These are phyloP conservation scores for Daedalea quercina DNA, from an alignment of 768 basidiomycete species.

Conservation along the genomic window DNA sequence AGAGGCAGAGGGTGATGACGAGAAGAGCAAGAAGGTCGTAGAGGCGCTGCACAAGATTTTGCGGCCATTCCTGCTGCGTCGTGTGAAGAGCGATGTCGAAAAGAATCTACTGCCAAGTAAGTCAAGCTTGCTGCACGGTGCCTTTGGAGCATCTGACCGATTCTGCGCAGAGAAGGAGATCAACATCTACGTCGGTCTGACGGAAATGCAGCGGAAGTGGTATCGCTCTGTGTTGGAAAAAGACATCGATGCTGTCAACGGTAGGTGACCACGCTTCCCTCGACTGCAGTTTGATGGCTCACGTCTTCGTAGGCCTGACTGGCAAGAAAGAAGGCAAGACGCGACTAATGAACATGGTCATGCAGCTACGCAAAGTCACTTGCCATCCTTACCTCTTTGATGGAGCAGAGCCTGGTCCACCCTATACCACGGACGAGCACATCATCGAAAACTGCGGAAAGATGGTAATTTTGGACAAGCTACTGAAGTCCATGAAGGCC, in stretches of 20 bases:
- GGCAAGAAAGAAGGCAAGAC: constrained; percentile 99
- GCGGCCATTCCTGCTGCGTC: constrained; percentile 85
- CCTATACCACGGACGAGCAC: constrained; percentile 97
- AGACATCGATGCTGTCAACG: constrained; percentile 98
- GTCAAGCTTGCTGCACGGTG: constrained; percentile 10
- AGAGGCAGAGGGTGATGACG: constrained; percentile 62
- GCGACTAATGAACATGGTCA: constrained; percentile 96
- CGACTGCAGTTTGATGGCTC: no score
- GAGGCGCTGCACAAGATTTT: constrained; percentile 97
- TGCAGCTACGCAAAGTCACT: constrained; percentile 92
- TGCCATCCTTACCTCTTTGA: constrained; percentile 92
- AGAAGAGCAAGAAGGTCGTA: constrained; percentile 87
- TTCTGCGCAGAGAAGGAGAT: constrained; percentile 81
- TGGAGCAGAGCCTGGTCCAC: constrained; percentile 97
- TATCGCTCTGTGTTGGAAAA: constrained; percentile 94
- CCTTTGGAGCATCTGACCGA: background rate
- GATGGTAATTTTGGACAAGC: constrained; percentile 96
- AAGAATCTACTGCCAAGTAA: constrained; percentile 88
- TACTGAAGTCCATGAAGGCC: constrained; percentile 78
- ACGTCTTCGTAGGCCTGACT: constrained; percentile 52
- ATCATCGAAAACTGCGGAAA: constrained; percentile 92
- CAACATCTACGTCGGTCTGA: constrained; percentile 94
- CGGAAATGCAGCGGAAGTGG: constrained; percentile 98
- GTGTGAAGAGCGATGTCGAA: constrained; percentile 96
- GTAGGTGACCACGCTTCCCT: constrained; percentile 31